Evolutionary conservation across 225 moss, liverwort and hornwort genomes (phyloP).

Genomic region (Bryoerythrophyllum caledonicum): DNA sequence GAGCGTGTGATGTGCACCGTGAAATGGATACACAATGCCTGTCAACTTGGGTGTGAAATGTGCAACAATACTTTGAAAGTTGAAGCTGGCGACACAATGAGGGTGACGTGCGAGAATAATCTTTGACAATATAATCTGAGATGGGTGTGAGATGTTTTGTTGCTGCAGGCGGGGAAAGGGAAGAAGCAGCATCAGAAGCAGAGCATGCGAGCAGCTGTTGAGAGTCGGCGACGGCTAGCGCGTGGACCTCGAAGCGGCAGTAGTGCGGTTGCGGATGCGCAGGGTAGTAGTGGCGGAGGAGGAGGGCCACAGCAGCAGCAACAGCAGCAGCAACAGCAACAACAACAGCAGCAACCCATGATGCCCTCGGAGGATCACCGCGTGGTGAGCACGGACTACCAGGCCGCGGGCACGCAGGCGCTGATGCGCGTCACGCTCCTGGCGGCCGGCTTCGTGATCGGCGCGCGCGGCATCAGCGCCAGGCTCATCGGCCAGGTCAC

Average conservation of each 20-base stretch:
- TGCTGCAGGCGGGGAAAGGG: constrained; percentile 31
- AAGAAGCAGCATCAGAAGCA: constrained; percentile 85
- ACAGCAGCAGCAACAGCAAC: constrained; percentile 50
- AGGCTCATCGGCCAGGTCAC: constrained; percentile 96
- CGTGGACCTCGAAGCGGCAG: constrained; percentile 92
- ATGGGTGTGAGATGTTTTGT: background rate
- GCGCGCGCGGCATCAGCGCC: constrained; percentile 91
- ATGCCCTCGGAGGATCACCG: constrained; percentile 94
- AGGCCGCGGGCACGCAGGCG: constrained; percentile 90
- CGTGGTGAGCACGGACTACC: constrained; percentile 95
- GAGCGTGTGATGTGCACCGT: too few relatives aligned
- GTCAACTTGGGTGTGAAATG: background rate
- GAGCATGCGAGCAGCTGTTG: constrained; percentile 95
- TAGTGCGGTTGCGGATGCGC: constrained; percentile 58
- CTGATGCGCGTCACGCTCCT: constrained; percentile 93
- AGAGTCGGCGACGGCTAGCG: constrained; percentile 93
- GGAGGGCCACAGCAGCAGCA: constrained; percentile 71
- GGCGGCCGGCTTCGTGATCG: constrained; percentile 97
- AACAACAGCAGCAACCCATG: constrained; percentile 31
- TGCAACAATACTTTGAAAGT: constrained; percentile 1
- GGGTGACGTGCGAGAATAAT: too few relatives aligned
- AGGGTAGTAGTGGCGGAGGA: constrained; percentile 30
- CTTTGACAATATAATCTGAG: too few relatives aligned
- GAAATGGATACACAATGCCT: too few relatives aligned
- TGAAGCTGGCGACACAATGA: background rate